These are phyloP conservation scores for Glebionis coronaria DNA, from an alignment of 129 eudicot species.

Conservation along the genomic window DNA sequence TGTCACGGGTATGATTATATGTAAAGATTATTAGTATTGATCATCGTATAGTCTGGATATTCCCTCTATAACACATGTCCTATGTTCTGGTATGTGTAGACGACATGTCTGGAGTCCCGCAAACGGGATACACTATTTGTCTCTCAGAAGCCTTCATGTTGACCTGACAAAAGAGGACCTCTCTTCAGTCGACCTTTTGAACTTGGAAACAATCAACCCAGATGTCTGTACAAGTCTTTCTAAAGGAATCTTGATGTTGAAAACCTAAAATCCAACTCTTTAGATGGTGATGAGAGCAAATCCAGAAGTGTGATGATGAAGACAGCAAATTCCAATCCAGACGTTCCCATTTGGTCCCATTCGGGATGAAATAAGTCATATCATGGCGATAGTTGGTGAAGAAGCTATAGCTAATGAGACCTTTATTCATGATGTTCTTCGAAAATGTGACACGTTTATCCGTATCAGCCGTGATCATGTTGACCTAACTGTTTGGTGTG, in stretches of 20 bases:
- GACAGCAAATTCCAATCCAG: slow-evolving; percentile 40
- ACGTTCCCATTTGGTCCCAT: slow-evolving; percentile 51
- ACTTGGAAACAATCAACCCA: slow-evolving; percentile 57
- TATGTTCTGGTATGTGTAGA: slow-evolving; percentile 43
- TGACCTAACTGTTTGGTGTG: slow-evolving; percentile 60
- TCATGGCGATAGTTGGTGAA: slow-evolving; percentile 73
- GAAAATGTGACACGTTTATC: slow-evolving; percentile 50
- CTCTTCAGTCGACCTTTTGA: slow-evolving; percentile 56
- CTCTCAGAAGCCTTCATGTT: slow-evolving; percentile 63
- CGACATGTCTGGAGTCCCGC: slow-evolving; percentile 47
- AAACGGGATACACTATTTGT: slow-evolving; percentile 67
- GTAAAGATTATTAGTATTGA: not conserved
- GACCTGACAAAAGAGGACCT: slow-evolving; percentile 58
- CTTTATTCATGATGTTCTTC: slow-evolving; percentile 45
- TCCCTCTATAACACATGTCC: not conserved
- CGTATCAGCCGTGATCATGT: slow-evolving; percentile 89
- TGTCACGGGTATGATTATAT: slow-evolving; percentile 46
- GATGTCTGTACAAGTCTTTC: slow-evolving; percentile 67
- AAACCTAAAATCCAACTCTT: slow-evolving; percentile 39
- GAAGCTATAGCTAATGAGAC: slow-evolving; percentile 57
- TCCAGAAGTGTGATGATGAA: slow-evolving; percentile 39
- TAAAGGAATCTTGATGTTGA: slow-evolving; percentile 58
- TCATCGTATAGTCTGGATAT: not conserved
- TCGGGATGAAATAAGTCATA: slow-evolving; percentile 55
- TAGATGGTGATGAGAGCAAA: slow-evolving; percentile 22